Evolutionary conservation across 148 eudicot genomes (phyloP).

Genomic region (Diospyros lotus): DNA sequence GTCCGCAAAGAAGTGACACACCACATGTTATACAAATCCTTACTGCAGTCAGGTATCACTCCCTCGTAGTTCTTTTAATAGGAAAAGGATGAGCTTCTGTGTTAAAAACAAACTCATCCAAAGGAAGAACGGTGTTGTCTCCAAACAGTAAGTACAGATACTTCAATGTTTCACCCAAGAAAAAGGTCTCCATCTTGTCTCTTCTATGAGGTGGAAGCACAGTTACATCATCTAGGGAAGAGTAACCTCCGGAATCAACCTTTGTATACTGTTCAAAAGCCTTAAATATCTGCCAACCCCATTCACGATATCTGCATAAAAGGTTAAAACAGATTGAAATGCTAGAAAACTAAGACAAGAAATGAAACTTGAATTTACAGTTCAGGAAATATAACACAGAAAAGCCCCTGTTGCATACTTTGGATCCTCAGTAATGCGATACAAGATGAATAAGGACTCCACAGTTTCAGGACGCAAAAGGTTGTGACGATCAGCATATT

Average conservation of each 20-base stretch:
- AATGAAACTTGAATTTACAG: neutral
- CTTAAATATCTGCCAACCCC: conserved; percentile 98
- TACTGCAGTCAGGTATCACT: conserved; percentile 16
- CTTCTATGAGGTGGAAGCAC: conserved; percentile 70
- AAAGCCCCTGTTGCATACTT: conserved; percentile 45
- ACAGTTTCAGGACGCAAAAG: conserved; percentile 98
- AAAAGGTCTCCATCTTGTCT: conserved; percentile 99
- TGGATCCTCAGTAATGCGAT: conserved; percentile 91
- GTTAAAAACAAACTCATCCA: conserved; percentile 83
- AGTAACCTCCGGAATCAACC: conserved; percentile 88
- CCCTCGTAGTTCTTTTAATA: conserved; percentile 30
- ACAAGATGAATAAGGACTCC: conserved; percentile 80
- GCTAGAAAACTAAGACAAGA: neutral
- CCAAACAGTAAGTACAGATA: conserved; percentile 74
- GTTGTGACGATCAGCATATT: conserved; percentile 85
- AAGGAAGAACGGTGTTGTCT: conserved; percentile 45
- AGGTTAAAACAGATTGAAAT: conserved; percentile 13
- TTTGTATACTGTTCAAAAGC: conserved; percentile 92
- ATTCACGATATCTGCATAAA: conserved; percentile 74
- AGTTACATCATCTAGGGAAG: conserved; percentile 93
- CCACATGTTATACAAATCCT: neutral
- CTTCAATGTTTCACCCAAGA: conserved; percentile 92
- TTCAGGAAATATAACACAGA: neutral
- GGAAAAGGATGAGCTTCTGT: conserved; percentile 97
- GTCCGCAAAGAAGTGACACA: neutral